A percentile compares a stretch with the other conserved stretches of the same genome.
Conservation (phyloP, 306 rosid species). For the Vachellia pachyceras region DNA sequence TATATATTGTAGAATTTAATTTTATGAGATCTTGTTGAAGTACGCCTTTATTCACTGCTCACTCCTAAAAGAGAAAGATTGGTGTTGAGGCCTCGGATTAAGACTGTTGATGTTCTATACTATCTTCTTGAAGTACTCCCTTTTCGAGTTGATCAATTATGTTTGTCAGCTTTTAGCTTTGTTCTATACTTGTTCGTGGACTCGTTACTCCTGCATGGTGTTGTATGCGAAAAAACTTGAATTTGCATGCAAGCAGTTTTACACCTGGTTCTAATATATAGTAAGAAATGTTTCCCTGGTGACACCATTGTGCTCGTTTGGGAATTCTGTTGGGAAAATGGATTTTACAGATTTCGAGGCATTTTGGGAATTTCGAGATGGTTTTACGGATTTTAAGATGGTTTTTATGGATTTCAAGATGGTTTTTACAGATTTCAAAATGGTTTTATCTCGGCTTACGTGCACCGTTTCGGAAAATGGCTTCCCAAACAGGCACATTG, state of each 20-base stretch:
- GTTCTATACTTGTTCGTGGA: background rate
- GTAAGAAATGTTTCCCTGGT: background rate
- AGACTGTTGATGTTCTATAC: background rate
- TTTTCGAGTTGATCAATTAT: background rate
- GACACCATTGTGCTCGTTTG: too few relatives aligned
- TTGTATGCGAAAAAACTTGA: background rate
- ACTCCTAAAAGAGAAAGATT: background rate
- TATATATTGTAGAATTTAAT: background rate
- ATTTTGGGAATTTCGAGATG: too few relatives aligned
- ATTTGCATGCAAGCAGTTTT: background rate
- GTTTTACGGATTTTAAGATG: too few relatives aligned
- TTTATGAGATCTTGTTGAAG: slow-evolving; percentile 14
- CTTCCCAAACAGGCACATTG: too few relatives aligned
- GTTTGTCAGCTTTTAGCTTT: background rate
- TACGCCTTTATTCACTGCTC: background rate
- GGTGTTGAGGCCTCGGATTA: background rate
- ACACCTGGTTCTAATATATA: background rate
- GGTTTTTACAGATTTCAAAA: too few relatives aligned
- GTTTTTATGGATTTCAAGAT: too few relatives aligned
- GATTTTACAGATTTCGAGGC: too few relatives aligned
- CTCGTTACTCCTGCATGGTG: background rate
- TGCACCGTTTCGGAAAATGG: too few relatives aligned
- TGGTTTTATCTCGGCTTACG: too few relatives aligned
- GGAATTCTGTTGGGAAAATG: too few relatives aligned
- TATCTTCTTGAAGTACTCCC: too few relatives aligned